Conservation (phyloP, 1,139 yeast species). For the Eremothecium cymbalariae region DNA sequence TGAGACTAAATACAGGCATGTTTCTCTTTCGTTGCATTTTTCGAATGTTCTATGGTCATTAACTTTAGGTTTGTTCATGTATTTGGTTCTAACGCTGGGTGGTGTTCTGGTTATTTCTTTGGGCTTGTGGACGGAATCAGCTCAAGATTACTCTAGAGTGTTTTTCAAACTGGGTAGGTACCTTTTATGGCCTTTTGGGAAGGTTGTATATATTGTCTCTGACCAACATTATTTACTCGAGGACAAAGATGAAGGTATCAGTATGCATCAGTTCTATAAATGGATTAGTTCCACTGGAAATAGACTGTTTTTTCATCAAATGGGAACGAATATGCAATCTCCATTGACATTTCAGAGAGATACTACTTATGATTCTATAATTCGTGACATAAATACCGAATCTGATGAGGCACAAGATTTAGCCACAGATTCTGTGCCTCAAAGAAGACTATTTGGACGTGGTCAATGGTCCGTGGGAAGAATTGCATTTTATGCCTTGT, state of each 20-base stretch:
- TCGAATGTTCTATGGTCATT: constrained; percentile 74
- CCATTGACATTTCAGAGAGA: constrained; percentile 2
- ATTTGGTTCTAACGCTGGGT: constrained; percentile 43
- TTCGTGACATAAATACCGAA: not conserved
- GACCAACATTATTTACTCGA: constrained; percentile 79
- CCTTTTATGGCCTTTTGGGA: constrained; percentile 81
- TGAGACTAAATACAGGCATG: constrained; percentile 44
- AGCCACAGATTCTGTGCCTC: constrained; percentile 34
- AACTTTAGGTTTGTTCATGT: constrained; percentile 61
- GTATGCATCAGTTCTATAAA: constrained; percentile 73
- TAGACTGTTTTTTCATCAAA: constrained; percentile 33
- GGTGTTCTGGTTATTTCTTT: constrained; percentile 39
- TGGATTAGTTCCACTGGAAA: constrained; percentile 73
- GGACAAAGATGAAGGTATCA: constrained; percentile 83
- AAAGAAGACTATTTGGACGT: constrained; percentile 74
- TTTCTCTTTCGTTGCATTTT: constrained; percentile 55
- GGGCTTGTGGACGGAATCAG: constrained; percentile 41
- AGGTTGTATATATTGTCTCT: constrained; percentile 66
- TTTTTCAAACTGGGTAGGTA: constrained; percentile 60
- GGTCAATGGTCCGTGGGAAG: constrained; percentile 90
- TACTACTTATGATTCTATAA: not conserved
- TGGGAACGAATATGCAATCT: constrained; percentile 14
- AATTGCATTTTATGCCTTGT: constrained; percentile 64
- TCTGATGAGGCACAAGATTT: constrained; percentile 6
- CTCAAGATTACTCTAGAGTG: constrained; percentile 52